Percentiles rank a stretch among this genome's conserved stretches.
phyloP scores from a whole-genome alignment of 2,329 filamentous ascomycete species.

The Intubia oerlemansii region DNA sequence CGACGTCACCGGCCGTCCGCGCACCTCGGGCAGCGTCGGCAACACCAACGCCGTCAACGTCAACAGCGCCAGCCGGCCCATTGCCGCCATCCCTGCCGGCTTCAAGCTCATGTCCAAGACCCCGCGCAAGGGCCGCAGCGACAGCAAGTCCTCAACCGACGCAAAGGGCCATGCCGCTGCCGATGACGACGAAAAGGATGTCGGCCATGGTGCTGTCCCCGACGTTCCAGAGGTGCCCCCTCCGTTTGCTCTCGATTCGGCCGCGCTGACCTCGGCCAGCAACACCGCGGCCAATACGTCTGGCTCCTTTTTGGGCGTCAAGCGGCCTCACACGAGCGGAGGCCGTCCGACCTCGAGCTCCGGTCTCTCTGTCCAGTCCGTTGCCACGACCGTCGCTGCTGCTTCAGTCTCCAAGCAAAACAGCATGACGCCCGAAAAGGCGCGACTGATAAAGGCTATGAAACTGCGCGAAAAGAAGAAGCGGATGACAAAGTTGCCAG shows the following conservation, averaged over 20 bases:
- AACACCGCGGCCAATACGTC: neutral
- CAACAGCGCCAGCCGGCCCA: slow-evolving; percentile 48
- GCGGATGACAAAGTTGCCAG: too few relatives aligned
- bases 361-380: slow-evolving; percentile 20
- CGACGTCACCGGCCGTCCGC: slow-evolving; percentile 37
- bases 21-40: slow-evolving; percentile 34
- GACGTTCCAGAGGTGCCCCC: too few relatives aligned
- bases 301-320: slow-evolving; percentile 13
- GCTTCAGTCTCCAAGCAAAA: slow-evolving; percentile 19
- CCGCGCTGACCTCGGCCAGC: too few relatives aligned
- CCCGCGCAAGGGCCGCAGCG: slow-evolving; percentile 23
- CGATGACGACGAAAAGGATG: too few relatives aligned
- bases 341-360: slow-evolving; percentile 23
- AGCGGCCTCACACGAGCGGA: slow-evolving; percentile 14
- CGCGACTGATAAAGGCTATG: slow-evolving; percentile 81
- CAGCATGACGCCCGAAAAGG: slow-evolving; percentile 68
- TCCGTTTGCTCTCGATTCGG: too few relatives aligned
- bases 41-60: too few relatives aligned
- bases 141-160: slow-evolving; percentile 11
- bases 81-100: slow-evolving; percentile 63
- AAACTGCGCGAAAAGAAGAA: slow-evolving; percentile 71
- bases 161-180: neutral
- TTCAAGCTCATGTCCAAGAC: slow-evolving; percentile 46
- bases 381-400: slow-evolving; percentile 15
- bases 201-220: too few relatives aligned